Conservation (phyloP, 2,329 filamentous ascomycete species). For the Fusarium pseudocircinatum region DNA sequence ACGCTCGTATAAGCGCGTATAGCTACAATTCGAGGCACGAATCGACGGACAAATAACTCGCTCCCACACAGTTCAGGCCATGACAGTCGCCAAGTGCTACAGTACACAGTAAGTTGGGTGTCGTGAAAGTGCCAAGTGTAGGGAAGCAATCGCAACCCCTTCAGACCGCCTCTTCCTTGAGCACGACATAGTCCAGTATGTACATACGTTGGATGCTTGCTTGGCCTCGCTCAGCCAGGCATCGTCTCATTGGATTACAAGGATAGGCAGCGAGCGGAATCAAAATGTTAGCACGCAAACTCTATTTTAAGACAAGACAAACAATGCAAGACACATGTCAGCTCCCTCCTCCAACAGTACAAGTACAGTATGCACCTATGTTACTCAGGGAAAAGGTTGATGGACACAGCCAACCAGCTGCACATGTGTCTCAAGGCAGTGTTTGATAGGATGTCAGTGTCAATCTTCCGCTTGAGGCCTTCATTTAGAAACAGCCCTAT, state of each 20-base stretch:
- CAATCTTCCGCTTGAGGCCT: background rate
- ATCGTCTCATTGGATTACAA: background rate
- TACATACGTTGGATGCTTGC: background rate
- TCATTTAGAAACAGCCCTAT: background rate
- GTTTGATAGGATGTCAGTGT: background rate
- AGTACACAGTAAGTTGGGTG: background rate
- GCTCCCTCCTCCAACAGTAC: background rate
- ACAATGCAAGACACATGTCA: background rate
- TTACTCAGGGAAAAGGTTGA: background rate
- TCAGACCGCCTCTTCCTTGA: slow-evolving; percentile 28
- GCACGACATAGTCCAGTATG: background rate
- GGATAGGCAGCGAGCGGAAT: background rate
- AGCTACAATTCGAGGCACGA: background rate
- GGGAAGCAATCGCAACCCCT: background rate
- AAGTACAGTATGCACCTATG: background rate
- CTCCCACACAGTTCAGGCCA: background rate
- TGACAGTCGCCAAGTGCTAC: background rate
- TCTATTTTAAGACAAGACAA: background rate
- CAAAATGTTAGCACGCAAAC: background rate
- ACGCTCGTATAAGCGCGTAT: slow-evolving; percentile 1
- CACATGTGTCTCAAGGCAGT: slow-evolving; percentile 8
- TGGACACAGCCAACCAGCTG: slow-evolving; percentile 11
- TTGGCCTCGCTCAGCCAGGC: background rate
- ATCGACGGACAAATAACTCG: background rate
- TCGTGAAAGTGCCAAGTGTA: slow-evolving; percentile 6